These are phyloP conservation scores for Symmetrospora coprosmae DNA, from an alignment of 768 basidiomycete genomes.

Conservation along the genomic window DNA sequence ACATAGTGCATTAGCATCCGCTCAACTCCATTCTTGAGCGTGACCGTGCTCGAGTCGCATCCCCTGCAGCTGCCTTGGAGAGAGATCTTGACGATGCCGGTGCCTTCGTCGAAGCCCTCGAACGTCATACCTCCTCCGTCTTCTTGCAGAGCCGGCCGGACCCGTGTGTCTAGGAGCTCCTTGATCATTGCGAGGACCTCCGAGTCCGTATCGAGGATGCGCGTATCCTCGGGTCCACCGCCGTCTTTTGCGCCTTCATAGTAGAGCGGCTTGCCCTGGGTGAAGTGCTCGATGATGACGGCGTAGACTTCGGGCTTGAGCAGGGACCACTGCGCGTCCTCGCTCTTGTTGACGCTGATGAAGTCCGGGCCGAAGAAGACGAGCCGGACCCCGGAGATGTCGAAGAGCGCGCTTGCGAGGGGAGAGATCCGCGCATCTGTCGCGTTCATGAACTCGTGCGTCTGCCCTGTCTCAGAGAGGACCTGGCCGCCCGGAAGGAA, in stretches of 20 bases:
- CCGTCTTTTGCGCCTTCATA: constrained; percentile 57
- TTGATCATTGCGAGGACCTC: constrained; percentile 99
- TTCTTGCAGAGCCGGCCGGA: constrained; percentile 94
- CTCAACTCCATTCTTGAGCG: constrained; percentile 91
- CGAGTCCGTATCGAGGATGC: constrained; percentile 81
- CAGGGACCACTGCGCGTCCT: constrained; percentile 69
- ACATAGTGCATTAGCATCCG: constrained; percentile 99
- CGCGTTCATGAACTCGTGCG: constrained; percentile 83
- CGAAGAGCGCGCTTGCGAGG: constrained; percentile 86
- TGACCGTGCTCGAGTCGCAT: constrained; percentile 83
- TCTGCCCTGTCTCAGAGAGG: constrained; percentile 72
- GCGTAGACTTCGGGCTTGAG: constrained; percentile 95
- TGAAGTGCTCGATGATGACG: constrained; percentile 92
- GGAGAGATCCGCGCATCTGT: constrained; percentile 76
- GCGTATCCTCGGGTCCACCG: constrained; percentile 54
- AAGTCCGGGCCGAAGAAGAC: constrained; percentile 98
- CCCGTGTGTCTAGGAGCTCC: constrained; percentile 83
- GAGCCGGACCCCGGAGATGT: constrained; percentile 72
- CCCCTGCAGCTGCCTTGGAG: constrained; percentile 96
- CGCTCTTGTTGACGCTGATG: constrained; percentile 84
- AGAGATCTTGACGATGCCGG: constrained; percentile 67
- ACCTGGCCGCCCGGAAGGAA: constrained; percentile 86
- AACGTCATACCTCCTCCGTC: constrained; percentile 98
- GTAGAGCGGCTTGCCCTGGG: constrained; percentile 75
- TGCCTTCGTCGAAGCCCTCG: constrained; percentile 66